These are phyloP conservation scores for Neopestalotiopsis sp. DNA, from an alignment of 2,329 filamentous ascomycete species.

Conservation along the genomic window DNA sequence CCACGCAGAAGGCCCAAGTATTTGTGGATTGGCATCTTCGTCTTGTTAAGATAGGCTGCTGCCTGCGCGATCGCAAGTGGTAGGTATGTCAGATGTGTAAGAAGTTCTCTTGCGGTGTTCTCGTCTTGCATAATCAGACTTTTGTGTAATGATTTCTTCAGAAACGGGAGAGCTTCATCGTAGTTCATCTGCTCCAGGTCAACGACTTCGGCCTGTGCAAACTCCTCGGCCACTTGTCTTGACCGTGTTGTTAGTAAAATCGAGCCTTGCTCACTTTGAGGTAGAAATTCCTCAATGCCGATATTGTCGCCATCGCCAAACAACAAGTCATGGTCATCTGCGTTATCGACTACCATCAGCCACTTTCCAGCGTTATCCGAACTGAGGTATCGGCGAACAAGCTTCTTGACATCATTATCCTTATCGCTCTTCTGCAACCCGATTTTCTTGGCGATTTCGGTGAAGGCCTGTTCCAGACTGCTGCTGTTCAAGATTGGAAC, in stretches of 20 bases:
- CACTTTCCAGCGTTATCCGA: constrained; percentile 20
- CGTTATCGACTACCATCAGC: constrained; percentile 4
- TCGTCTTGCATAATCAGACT: constrained; percentile 24
- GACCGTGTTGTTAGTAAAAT: constrained; percentile 44
- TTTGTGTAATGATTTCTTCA: constrained; percentile 31
- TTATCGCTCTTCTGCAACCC: constrained; percentile 45
- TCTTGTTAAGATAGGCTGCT: constrained; percentile 42
- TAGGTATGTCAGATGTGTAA: constrained; percentile 40
- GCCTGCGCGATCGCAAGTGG: constrained; percentile 46
- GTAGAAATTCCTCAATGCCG: not conserved
- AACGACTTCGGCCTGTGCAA: constrained; percentile 31
- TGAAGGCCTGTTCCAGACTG: constrained; percentile 45
- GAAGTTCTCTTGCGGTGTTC: constrained; percentile 25
- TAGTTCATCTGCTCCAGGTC: constrained; percentile 34
- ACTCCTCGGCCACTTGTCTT: constrained; percentile 31
- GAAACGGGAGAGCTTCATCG: constrained; percentile 29
- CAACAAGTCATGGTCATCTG: not conserved
- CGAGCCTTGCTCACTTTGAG: constrained; percentile 27
- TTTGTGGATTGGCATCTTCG: constrained; percentile 25
- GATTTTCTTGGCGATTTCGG: constrained; percentile 38
- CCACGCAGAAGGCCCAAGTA: constrained; percentile 40
- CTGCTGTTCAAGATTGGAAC: constrained; percentile 43
- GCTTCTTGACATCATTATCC: constrained; percentile 63
- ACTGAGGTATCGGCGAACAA: constrained; percentile 51
- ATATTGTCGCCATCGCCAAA: not conserved